phyloP scores from a whole-genome alignment of 768 basidiomycete species.

The Rhizopogon vulgaris region DNA sequence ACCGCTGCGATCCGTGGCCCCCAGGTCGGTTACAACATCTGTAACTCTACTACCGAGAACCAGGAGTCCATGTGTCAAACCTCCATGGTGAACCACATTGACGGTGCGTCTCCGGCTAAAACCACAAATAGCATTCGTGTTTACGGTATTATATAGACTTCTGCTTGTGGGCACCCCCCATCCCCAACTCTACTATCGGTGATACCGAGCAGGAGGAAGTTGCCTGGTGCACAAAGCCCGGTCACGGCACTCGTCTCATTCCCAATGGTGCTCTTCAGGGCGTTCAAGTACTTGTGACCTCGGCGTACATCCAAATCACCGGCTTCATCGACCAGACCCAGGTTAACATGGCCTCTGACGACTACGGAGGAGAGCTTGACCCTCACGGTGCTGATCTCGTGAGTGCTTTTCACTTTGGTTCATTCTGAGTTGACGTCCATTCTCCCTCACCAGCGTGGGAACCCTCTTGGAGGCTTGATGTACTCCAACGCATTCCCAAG shows the following conservation, averaged over 20 bases:
- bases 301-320: constrained; percentile 50
- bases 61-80: constrained; percentile 67
- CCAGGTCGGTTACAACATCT: constrained; percentile 61
- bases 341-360: constrained; percentile 45
- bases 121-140: neutral
- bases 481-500: constrained; percentile 54
- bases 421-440: constrained; percentile 8
- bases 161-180: constrained; percentile 58
- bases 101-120: constrained; percentile 18
- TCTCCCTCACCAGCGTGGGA: constrained; percentile 50
- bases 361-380: constrained; percentile 75
- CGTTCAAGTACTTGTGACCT: constrained; percentile 56
- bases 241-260: constrained; percentile 66
- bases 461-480: constrained; percentile 68
- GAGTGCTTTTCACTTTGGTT: neutral
- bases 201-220: constrained; percentile 65
- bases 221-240: constrained; percentile 65
- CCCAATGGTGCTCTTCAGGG: constrained; percentile 57
- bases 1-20: constrained; percentile 42
- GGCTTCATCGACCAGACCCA: constrained; percentile 61
- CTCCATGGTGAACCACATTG: constrained; percentile 49
- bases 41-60: constrained; percentile 63
- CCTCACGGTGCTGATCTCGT: constrained; percentile 67
- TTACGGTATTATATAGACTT: constrained; percentile 47
- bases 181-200: constrained; percentile 47